Percentiles rank a stretch among this genome's conserved stretches.
phyloP scores from a whole-genome alignment of 2,329 filamentous ascomycete genomes.

The Cryphonectria radicalis region DNA sequence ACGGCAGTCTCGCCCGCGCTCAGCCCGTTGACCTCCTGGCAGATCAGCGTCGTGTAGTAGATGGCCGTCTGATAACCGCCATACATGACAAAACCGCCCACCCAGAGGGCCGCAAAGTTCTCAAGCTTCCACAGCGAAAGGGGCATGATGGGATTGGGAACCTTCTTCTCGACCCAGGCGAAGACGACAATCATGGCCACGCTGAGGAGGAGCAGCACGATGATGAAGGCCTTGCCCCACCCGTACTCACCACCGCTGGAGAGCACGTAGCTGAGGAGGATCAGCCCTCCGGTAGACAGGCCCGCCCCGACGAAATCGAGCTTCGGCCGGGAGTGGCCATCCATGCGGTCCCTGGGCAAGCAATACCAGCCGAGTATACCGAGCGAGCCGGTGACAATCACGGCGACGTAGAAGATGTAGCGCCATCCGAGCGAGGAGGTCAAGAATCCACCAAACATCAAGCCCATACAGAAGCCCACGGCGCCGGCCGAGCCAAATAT shows the following conservation, averaged over 20 bases:
- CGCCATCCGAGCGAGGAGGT: conserved; percentile 45
- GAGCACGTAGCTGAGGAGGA: conserved; percentile 49
- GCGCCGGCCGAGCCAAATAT: conserved; percentile 45
- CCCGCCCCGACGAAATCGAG: conserved; percentile 48
- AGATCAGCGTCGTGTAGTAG: conserved; percentile 47
- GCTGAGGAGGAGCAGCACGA: conserved; percentile 44
- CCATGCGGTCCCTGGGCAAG: conserved; percentile 43
- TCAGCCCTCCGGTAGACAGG: conserved; percentile 47
- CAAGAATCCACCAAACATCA: conserved; percentile 45
- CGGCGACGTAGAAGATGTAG: conserved; percentile 44
- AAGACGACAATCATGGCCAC: conserved; percentile 45
- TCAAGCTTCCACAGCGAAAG: conserved; percentile 49
- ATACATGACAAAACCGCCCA: conserved; percentile 48
- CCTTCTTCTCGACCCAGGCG: conserved; percentile 46
- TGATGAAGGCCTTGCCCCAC: conserved; percentile 50
- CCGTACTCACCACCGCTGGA: conserved; percentile 51
- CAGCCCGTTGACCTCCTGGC: conserved; percentile 45
- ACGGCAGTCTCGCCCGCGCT: conserved; percentile 45
- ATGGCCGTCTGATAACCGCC: conserved; percentile 48
- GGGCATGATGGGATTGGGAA: conserved; percentile 50
- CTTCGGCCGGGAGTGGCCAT: conserved; percentile 39
- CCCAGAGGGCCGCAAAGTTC: conserved; percentile 51
- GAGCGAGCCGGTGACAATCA: conserved; percentile 38
- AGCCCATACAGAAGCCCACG: conserved; percentile 45
- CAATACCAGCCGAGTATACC: conserved; percentile 38